Base-by-base conservation (phyloP, 1,284 basidiomycete species). In the Heimioporus retisporus region DNA sequence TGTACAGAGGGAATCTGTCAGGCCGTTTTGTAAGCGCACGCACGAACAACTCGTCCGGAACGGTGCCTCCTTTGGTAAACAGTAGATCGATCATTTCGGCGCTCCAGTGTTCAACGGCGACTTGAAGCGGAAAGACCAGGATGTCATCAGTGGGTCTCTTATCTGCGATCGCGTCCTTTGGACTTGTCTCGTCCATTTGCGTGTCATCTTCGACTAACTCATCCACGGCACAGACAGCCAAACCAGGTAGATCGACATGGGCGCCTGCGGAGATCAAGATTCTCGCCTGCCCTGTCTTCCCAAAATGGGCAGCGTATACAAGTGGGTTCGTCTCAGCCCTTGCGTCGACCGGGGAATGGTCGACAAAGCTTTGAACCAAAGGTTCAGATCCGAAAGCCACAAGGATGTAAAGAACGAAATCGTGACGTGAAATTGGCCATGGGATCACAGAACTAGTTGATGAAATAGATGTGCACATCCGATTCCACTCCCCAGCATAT, bases 271-370 rank as follows among this genome's bases (percentile, higher is more conserved):
- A 48, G 21, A 69, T 60, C 35, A 69, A 8, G 5, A 42, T 28
- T 21, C 13, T 25, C n/a, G 60, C 68, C 31, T 51, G 59, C 0
- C 21, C 56, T 1, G 23, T 61, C 25, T 56, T 68, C 6, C 51
- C 61, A 13, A 71, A 43, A 13, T 55, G 42, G 1, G 53, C 53
- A 10, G 69, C 69, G 31, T 69, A 69, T 31, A 71, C 31, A 7
- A 69, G 66, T 1, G 68, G 68, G 13, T 60, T 69, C 5, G 43
- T 65, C 3, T 59, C 43, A 4, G 53, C 53, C 55, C 6, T 53
- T 6, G 51, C 8, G 18, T 7, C 13, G 11, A 61, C 6, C 18
- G 7, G 1, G 14, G 53, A 2, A 19, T 8, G 23, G n/a, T 3
- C 2, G 23, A 71, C 28, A 42, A 57, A 59, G 25, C 61, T 44